A percentile compares a stretch with the other conserved stretches of the same genome.
These are phyloP conservation scores for Xanthoceras sorbifolium DNA, from an alignment of 345 rosid species.

Conservation along the genomic window DNA sequence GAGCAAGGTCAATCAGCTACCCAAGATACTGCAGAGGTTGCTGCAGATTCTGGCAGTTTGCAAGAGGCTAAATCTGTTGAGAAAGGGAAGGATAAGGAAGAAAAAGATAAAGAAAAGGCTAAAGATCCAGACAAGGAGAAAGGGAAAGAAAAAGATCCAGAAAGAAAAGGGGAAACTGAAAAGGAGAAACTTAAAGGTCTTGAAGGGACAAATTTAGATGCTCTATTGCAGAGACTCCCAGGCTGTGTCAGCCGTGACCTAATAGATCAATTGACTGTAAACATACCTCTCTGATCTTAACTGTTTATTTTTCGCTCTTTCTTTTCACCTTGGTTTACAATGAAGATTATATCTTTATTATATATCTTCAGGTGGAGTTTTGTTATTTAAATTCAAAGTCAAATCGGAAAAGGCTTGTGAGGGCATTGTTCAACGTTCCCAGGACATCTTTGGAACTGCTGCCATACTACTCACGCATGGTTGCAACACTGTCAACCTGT, in stretches of 20 bases:
- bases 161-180: conserved; percentile 74
- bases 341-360: conserved; percentile 14
- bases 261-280: conserved; percentile 94
- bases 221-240: conserved; percentile 90
- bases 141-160: conserved; percentile 76
- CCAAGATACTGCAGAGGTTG: conserved; percentile 59
- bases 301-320: background rate
- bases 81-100: conserved; percentile 83
- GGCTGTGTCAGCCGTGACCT: conserved; percentile 97
- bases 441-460: conserved; percentile 96
- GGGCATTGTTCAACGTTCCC: conserved; percentile 93
- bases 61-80: conserved; percentile 63
- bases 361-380: conserved; percentile 82
- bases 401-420: conserved; percentile 90
- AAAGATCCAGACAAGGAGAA: conserved; percentile 51
- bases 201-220: conserved; percentile 93
- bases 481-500: conserved; percentile 88
- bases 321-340: background rate
- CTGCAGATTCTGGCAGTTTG: conserved; percentile 53
- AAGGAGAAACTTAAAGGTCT: conserved; percentile 86
- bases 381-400: conserved; percentile 96
- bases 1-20: conserved; percentile 55
- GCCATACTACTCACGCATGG: conserved; percentile 95
- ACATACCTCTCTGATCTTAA: conserved; percentile 17
- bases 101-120: conserved; percentile 69